Base-by-base conservation (phyloP, 202 grass and related monocot genomes). In the Zoysia matrella region DNA sequence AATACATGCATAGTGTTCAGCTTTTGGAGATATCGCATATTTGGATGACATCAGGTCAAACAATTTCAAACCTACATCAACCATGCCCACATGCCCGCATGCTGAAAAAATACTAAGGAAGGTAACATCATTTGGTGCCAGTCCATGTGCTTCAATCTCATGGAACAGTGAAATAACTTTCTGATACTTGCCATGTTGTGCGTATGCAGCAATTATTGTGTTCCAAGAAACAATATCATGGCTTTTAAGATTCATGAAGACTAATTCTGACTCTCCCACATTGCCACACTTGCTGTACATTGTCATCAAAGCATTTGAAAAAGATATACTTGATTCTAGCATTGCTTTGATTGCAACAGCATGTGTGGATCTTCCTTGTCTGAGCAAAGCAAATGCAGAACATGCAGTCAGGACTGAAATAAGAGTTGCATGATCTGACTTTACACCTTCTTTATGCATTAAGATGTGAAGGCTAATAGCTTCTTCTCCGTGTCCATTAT, bases 211-310 rank as follows among this genome's bases (percentile, higher is more conserved):
- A 69, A 95, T 93, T 75, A 98, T 90, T 55, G 88, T 91, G 76
- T 98, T 98, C 86, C 89, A 98, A 42, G 95, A 93, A 67, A 98
- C 73, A 15, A 91, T 63, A 62, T 94, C 90, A 71, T 68, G 76
- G 65, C 58, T 73, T 89, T 62, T 79, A 53, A 90, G 62, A 73
- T 89, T 84, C 53, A 12, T 56, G 52, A 98, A 98, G 9, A 93
- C 58, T 41, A 88, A 78, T 57, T 93, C 79, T 56, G 88, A 98
- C 72, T 98, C 92, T 43, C 11, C 42, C 55, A 98, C 88, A 84
- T 82, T 84, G 60, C 95, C 90, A 60, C 92, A 93, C 89, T 91
- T 98, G 87, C 86, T 93, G 69, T 98, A 93, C 95, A 93, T 98
- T 66, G 88, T 91, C 67, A 98, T 89, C 84, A 98, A 86, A 36